Evolutionary conservation across 495 filamentous ascomycete genomes (phyloP).

Genomic region (Tuber umbilicatum): DNA sequence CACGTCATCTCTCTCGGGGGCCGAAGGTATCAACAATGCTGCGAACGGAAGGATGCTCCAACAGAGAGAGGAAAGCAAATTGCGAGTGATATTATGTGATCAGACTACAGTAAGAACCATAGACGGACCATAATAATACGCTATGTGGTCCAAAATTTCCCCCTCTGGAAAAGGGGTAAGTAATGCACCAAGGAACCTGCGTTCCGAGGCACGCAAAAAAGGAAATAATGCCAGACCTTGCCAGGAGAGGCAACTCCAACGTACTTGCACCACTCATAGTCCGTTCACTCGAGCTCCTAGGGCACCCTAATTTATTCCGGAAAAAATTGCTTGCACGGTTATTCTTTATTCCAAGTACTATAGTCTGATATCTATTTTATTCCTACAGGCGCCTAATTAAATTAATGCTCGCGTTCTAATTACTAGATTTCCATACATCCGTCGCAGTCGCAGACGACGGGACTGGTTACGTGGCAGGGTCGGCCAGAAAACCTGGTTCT

Average conservation of each 20-base stretch:
- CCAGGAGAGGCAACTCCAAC: too few relatives aligned
- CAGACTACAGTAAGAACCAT: too few relatives aligned
- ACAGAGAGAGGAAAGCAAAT: background rate
- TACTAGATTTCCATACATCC: background rate
- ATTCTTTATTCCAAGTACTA: background rate
- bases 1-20: background rate
- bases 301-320: too few relatives aligned
- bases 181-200: too few relatives aligned
- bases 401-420: background rate
- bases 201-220: too few relatives aligned
- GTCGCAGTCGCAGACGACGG: background rate
- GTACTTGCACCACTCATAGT: too few relatives aligned
- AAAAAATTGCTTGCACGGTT: background rate
- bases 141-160: too few relatives aligned
- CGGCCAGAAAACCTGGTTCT: conserved; percentile 3
- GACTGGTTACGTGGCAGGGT: background rate
- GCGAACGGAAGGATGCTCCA: background rate
- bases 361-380: background rate
- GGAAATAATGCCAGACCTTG: too few relatives aligned
- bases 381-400: background rate
- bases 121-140: too few relatives aligned
- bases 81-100: background rate
- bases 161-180: too few relatives aligned
- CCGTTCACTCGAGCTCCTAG: too few relatives aligned
- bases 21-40: background rate